These are phyloP conservation scores for Trichoderma sp. DNA, from an alignment of 2,329 filamentous ascomycete species.

Conservation along the genomic window DNA sequence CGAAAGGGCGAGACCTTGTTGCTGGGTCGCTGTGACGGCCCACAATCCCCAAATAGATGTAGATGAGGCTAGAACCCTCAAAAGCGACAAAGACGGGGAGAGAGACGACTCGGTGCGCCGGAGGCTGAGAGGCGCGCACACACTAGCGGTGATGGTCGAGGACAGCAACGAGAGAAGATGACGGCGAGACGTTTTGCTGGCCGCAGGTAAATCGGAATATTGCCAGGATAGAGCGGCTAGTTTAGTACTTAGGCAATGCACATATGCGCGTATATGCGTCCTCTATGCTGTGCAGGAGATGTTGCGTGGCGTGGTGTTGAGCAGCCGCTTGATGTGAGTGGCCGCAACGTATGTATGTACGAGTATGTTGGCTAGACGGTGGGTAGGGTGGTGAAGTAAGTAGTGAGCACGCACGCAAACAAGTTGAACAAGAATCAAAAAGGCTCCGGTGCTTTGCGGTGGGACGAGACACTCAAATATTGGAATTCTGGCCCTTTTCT, in stretches of 20 bases:
- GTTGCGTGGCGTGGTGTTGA: background rate
- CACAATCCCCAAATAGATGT: conserved; percentile 7
- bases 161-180: background rate
- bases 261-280: conserved; percentile 6
- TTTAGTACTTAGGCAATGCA: background rate
- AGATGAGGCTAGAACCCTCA: conserved; percentile 3
- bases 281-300: conserved; percentile 12
- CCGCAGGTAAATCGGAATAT: background rate
- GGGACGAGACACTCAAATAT: conserved; percentile 13
- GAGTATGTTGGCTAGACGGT: background rate
- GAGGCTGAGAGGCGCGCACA: conserved; percentile 9
- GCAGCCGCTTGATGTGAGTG: background rate
- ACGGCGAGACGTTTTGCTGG: background rate
- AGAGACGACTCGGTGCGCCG: conserved; percentile 2
- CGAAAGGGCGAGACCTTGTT: conserved; percentile 1
- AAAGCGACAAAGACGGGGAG: background rate
- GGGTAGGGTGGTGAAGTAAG: background rate
- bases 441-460: background rate
- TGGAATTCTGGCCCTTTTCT: background rate
- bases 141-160: conserved; percentile 11
- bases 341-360: background rate
- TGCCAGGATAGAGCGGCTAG: background rate
- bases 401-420: background rate
- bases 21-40: background rate
- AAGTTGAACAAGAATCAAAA: background rate